Percentiles rank a stretch among this genome's conserved stretches.
phyloP scores from a whole-genome alignment of 148 eudicot species.

The Cornus florida region DNA sequence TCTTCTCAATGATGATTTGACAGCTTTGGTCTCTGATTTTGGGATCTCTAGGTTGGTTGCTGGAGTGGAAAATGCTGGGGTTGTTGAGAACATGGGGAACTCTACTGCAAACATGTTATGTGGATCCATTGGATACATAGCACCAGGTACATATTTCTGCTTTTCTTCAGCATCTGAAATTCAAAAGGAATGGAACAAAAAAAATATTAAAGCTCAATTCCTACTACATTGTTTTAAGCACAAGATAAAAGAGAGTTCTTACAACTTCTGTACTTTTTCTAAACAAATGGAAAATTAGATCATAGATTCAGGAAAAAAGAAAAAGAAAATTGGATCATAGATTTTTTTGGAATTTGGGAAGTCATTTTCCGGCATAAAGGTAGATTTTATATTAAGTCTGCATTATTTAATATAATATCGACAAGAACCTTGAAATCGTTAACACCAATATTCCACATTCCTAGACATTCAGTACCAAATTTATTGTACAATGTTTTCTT shows the following conservation, averaged over 20 bases:
- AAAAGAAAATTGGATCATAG: no score
- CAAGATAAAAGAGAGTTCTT: neutral
- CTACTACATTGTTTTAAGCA: neutral
- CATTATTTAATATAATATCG: no score
- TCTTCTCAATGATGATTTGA: conserved; percentile 46
- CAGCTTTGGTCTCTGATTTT: conserved; percentile 46
- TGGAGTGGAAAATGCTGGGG: conserved; percentile 24
- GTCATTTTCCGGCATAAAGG: neutral
- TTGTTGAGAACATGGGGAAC: conserved; percentile 20
- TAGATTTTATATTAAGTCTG: no score
- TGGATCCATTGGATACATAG: conserved; percentile 51
- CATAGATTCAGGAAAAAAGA: no score
- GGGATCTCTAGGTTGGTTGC: conserved; percentile 42
- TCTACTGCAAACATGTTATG: conserved; percentile 34
- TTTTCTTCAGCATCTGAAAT: neutral
- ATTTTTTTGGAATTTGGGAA: neutral
- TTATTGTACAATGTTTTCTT: neutral
- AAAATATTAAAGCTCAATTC: neutral
- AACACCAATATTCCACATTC: neutral
- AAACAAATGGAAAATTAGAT: neutral
- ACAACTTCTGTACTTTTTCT: neutral
- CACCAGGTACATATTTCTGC: conserved; percentile 36
- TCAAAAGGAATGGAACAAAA: neutral
- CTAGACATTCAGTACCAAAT: neutral
- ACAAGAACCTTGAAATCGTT: no score